Conservation (phyloP, 2,329 filamentous ascomycete genomes). For the Chrysoporthe austroafricana region DNA sequence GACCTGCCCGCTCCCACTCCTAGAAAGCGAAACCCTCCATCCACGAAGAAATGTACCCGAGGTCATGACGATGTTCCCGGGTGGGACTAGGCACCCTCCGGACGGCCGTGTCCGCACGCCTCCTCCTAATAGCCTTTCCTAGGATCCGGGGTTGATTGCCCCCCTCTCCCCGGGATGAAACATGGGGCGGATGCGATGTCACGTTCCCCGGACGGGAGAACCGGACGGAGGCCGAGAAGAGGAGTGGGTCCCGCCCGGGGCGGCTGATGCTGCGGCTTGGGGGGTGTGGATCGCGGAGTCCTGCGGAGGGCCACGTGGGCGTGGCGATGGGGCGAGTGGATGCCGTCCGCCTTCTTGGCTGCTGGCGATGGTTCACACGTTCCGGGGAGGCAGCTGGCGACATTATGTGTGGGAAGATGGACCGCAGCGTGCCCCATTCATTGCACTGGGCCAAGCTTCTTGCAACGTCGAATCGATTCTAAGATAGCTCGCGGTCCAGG, state of each 20-base stretch:
- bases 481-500: not conserved
- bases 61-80: too few relatives aligned
- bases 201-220: not conserved
- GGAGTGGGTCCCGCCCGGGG: slow-evolving; percentile 1
- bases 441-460: not conserved
- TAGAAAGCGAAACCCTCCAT: too few relatives aligned
- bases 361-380: not conserved
- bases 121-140: not conserved
- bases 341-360: not conserved
- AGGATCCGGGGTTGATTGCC: not conserved
- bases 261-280: not conserved
- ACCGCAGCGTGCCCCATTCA: too few relatives aligned
- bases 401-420: not conserved
- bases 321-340: not conserved
- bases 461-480: not conserved
- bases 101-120: too few relatives aligned
- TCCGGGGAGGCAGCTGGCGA: not conserved
- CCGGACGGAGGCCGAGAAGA: slow-evolving; percentile 10
- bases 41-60: too few relatives aligned
- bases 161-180: not conserved
- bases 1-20: too few relatives aligned
- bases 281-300: slow-evolving; percentile 1
- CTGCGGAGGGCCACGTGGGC: slow-evolving; percentile 5
- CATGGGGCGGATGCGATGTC: not conserved
- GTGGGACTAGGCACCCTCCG: too few relatives aligned